Percentiles rank a stretch among this genome's conserved stretches.
These are phyloP conservation scores for Diaporthe batatas DNA, from an alignment of 2,329 filamentous ascomycete species.

Conservation along the genomic window DNA sequence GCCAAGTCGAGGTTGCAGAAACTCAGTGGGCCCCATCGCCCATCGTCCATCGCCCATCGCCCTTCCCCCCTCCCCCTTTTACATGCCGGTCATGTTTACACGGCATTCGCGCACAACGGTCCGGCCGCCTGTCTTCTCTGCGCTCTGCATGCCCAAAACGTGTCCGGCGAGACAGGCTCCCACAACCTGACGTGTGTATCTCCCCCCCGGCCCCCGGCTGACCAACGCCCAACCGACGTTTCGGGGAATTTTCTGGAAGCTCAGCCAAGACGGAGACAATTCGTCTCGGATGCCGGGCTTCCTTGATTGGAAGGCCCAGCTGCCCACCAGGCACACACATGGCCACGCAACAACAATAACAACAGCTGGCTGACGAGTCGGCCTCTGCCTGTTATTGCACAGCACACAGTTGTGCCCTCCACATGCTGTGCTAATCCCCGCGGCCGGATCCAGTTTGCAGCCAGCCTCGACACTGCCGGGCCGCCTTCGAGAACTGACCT, in stretches of 20 bases:
- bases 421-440: too few relatives aligned
- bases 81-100: slow-evolving; percentile 1
- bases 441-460: background rate
- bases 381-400: slow-evolving; percentile 12
- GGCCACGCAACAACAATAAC: slow-evolving; percentile 11
- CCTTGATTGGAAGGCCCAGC: slow-evolving; percentile 8
- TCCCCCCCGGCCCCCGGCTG: background rate
- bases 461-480: background rate
- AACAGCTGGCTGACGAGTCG: slow-evolving; percentile 13
- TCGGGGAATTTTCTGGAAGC: slow-evolving; percentile 33
- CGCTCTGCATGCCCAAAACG: slow-evolving; percentile 30
- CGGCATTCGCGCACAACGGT: slow-evolving; percentile 5
- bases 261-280: background rate
- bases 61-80: slow-evolving; percentile 15
- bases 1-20: slow-evolving; percentile 9
- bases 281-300: background rate
- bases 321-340: slow-evolving; percentile 8
- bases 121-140: background rate
- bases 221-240: background rate
- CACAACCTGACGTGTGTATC: slow-evolving; percentile 37
- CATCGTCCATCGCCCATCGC: too few relatives aligned
- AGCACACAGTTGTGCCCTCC: too few relatives aligned
- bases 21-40: slow-evolving; percentile 3
- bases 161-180: slow-evolving; percentile 41
- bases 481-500: background rate